A percentile compares a stretch with the other conserved stretches of the same genome.
These are phyloP conservation scores for Raffaelea deltoideospora DNA, from an alignment of 2,329 filamentous ascomycete genomes.

Conservation along the genomic window DNA sequence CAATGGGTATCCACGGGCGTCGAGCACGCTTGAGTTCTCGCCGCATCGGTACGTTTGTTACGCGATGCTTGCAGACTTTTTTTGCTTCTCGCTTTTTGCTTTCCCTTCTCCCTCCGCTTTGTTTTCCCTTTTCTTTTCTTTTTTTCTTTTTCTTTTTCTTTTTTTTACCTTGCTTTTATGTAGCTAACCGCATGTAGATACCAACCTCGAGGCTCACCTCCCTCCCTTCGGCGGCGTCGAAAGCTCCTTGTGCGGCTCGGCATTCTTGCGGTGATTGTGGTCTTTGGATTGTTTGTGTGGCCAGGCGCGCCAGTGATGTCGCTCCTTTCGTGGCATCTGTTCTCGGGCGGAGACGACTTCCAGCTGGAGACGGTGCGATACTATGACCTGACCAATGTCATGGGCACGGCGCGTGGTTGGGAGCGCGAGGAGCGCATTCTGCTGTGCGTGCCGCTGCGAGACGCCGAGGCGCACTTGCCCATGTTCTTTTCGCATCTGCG, in stretches of 20 bases:
- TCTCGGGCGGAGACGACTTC: conserved; percentile 51
- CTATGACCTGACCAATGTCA: conserved; percentile 84
- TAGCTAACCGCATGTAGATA: conserved; percentile 39
- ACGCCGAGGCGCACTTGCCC: conserved; percentile 77
- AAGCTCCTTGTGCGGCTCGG: conserved; percentile 57
- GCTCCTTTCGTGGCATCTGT: conserved; percentile 52
- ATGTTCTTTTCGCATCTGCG: conserved; percentile 99
- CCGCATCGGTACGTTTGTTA: conserved; percentile 61
- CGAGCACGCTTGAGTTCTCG: conserved; percentile 69
- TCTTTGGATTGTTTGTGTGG: conserved; percentile 64
- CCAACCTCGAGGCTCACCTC: conserved; percentile 63
- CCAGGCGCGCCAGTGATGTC: conserved; percentile 47
- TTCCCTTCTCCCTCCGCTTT: conserved; percentile 1
- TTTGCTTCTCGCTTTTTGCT: not conserved
- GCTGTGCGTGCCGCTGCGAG: conserved; percentile 83
- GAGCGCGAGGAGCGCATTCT: conserved; percentile 91
- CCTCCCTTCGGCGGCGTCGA: conserved; percentile 55
- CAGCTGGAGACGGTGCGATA: conserved; percentile 92
- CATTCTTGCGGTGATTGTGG: conserved; percentile 38
- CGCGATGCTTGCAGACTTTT: not conserved
- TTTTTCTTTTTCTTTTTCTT: not conserved
- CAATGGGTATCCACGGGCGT: conserved; percentile 64
- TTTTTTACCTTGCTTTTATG: not conserved
- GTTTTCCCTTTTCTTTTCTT: not conserved
- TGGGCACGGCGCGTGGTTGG: conserved; percentile 87